These are phyloP conservation scores for Oxyria digyna DNA, from an alignment of 148 eudicot genomes.

Conservation along the genomic window DNA sequence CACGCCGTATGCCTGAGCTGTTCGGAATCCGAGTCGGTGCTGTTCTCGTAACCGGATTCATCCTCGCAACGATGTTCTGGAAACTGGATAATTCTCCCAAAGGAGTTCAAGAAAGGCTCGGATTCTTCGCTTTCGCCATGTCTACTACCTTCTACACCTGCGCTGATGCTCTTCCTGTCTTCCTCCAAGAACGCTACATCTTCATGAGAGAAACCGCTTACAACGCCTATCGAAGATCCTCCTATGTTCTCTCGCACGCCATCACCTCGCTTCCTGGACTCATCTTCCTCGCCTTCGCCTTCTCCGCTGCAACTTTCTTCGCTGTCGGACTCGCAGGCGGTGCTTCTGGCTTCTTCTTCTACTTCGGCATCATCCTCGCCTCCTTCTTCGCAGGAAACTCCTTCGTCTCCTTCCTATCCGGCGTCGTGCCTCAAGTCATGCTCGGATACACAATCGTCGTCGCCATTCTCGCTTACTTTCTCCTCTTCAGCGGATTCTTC, in stretches of 20 bases:
- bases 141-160: constrained; percentile 18
- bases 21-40: constrained; percentile 60
- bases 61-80: constrained; percentile 86
- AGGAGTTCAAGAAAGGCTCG: constrained; percentile 63
- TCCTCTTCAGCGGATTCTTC: constrained; percentile 25
- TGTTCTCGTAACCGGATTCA: constrained; percentile 65
- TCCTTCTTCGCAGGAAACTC: constrained; percentile 22
- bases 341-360: constrained; percentile 16
- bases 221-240: constrained; percentile 19
- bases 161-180: constrained; percentile 21
- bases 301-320: constrained; percentile 15
- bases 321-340: constrained; percentile 17
- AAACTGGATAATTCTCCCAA: constrained; percentile 65
- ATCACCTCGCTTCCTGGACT: constrained; percentile 15
- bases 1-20: constrained; percentile 68
- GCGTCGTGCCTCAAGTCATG: constrained; percentile 15
- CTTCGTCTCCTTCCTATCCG: constrained; percentile 18
- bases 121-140: constrained; percentile 20
- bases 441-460: constrained; percentile 14
- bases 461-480: constrained; percentile 17
- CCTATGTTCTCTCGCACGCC: constrained; percentile 14
- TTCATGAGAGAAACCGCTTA: constrained; percentile 17
- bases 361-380: constrained; percentile 17
- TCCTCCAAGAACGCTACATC: constrained; percentile 19
- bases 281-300: constrained; percentile 15